Evolutionary conservation across 768 basidiomycete species (phyloP), one percentile per base, ranked within the genome.

Genomic region (Termitomyces sp.): DNA sequence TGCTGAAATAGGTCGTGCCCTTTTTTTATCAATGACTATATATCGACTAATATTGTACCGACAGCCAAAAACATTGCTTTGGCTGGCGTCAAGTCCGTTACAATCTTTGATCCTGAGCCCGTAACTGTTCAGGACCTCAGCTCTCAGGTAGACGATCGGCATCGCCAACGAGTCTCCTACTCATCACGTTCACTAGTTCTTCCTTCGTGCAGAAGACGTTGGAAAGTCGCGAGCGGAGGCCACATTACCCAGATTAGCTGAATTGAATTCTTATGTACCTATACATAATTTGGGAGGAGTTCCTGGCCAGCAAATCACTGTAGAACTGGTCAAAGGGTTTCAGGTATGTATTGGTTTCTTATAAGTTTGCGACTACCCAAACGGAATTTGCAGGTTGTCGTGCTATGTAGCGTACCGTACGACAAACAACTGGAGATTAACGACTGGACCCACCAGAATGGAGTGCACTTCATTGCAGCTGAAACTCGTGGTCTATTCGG

Each of bases 1-100:
- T 46, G 92, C 92, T 57, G 97, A 99, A 74, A 97, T 98, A 66
- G 96, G 95, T 75, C 59, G 40, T 30, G 60, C 54, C 36, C 38
- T 57, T 56, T 46, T 40, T 52, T 32, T 9, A 26, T 30, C 43
- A 33, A 58, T 63, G 18, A 8, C 52, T 40, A 11, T 4, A 52
- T 26, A 55, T 45, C 51, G 28, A 59, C 61, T 59, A 13, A 61
- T 10, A 30, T 43, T 30, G 30, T 28, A 18, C 52, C 26, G 38
- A 6, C 64, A 94, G 96, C 97, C 60, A 99, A 99, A 79, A 93
- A 99, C 69, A 79, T 98, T 56, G 88, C 85, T 55, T 80, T 99
- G 55, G 97, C 97, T 50, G 97, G 97, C 57, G 97, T 99, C 52
- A 98, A 97, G 75, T 94, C 92, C 6, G 96, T 98, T 32, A 95